These are phyloP conservation scores for Psilocybe mexicana DNA, from an alignment of 1,284 basidiomycete species.

Conservation along the genomic window DNA sequence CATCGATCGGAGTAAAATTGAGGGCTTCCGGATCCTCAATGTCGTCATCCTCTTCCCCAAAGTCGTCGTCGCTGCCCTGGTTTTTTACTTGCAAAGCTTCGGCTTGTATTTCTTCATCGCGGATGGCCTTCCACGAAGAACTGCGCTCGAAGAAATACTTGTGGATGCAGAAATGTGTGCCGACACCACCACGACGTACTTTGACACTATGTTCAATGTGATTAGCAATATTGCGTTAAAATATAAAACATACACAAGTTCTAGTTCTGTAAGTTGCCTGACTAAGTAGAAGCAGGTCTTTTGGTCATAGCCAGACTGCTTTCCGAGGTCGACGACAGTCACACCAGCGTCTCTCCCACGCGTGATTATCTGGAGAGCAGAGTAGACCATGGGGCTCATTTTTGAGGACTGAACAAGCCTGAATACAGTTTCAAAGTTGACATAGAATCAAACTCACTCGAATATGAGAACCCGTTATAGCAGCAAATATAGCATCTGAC, in stretches of 20 bases:
- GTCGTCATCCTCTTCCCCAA: slow-evolving; percentile 37
- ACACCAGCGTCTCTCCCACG: slow-evolving; percentile 77
- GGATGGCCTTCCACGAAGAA: slow-evolving; percentile 68
- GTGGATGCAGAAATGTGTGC: slow-evolving; percentile 74
- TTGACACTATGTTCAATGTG: slow-evolving; percentile 53
- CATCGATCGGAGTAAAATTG: slow-evolving; percentile 72
- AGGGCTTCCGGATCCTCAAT: slow-evolving; percentile 32
- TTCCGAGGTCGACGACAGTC: slow-evolving; percentile 76
- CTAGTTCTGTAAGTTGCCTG: slow-evolving; percentile 69
- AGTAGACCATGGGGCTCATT: slow-evolving; percentile 82
- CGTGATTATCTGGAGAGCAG: slow-evolving; percentile 83
- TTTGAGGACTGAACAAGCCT: slow-evolving; percentile 58
- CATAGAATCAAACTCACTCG: slow-evolving; percentile 46
- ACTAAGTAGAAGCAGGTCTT: slow-evolving; percentile 89
- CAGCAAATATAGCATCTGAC: slow-evolving; percentile 69
- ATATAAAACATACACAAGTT: slow-evolving; percentile 60
- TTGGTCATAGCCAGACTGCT: slow-evolving; percentile 82
- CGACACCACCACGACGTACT: slow-evolving; percentile 73
- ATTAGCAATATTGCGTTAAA: neutral
- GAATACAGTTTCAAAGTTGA: slow-evolving; percentile 5
- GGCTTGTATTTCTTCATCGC: slow-evolving; percentile 59
- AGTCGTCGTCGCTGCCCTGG: slow-evolving; percentile 32
- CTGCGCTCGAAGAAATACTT: slow-evolving; percentile 76
- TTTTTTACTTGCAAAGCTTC: slow-evolving; percentile 36
- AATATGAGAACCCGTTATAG: slow-evolving; percentile 83